Conservation (phyloP, 148 eudicot species). For the Vaccinium myrtillus region DNA sequence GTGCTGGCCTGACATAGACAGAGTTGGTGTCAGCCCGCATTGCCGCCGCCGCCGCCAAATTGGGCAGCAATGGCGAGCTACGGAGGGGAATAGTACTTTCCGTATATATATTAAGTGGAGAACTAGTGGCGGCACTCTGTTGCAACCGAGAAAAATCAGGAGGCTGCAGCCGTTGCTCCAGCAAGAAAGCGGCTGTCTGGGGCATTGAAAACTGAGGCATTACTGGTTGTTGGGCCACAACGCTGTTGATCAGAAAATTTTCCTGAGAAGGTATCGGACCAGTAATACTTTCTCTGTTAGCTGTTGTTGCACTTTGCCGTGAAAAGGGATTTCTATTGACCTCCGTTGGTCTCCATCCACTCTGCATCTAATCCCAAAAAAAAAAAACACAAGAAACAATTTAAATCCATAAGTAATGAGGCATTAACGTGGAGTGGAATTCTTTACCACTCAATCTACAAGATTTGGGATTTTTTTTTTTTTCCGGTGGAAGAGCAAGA, state of each 20-base stretch:
- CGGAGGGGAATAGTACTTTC: neutral
- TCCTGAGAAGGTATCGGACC: constrained; percentile 25
- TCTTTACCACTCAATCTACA: neutral
- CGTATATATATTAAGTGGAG: neutral
- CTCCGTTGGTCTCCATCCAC: constrained; percentile 51
- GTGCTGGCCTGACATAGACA: constrained; percentile 7
- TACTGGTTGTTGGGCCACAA: constrained; percentile 13
- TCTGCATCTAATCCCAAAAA: constrained; percentile 42
- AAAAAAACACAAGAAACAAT: neutral
- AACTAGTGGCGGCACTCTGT: neutral
- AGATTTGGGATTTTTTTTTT: neutral
- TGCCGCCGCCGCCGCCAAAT: neutral
- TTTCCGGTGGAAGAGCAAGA: too few species aligned
- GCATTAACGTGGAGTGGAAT: neutral
- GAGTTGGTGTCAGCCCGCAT: constrained; percentile 1
- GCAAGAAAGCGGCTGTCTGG: constrained; percentile 14
- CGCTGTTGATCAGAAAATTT: constrained; percentile 13
- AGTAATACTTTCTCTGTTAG: constrained; percentile 12
- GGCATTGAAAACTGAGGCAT: constrained; percentile 18
- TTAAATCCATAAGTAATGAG: constrained; percentile 5
- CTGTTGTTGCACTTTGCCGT: constrained; percentile 24
- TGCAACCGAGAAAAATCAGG: neutral
- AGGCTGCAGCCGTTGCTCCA: neutral
- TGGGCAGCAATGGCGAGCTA: neutral
- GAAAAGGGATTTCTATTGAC: constrained; percentile 70